Evolutionary conservation across 352 stramenopile genomes (phyloP), one percentile per base, ranked within the genome.

Genomic region (Phytophthora boehmeriae): DNA sequence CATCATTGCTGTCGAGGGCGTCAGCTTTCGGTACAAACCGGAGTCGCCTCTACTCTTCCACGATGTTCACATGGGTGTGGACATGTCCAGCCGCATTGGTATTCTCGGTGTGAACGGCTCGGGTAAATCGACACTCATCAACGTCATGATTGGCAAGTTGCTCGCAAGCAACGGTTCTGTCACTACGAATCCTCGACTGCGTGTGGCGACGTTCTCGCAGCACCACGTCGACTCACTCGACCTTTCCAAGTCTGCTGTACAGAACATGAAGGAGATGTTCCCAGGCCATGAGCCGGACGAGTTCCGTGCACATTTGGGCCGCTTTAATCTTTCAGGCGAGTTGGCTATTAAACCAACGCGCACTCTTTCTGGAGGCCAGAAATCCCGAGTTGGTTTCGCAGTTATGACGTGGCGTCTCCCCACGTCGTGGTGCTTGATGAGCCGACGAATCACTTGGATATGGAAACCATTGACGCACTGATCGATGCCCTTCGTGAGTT

Each of bases 361-460:
- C 11, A 97, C 92, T 54, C 76, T 99, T 13, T 98, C 91, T 9
- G 98, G 97, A 71, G 97, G 97, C 34, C 96, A 99, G 66, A 99
- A 99, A 70, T 92, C 81, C 0, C 86, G 87, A 49, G 87, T 95
- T 13, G 95, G 93, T 5, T 99, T 99, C 80, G 95, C 96, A 11
- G 80, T 97, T 22, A 90, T 99, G 73, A 97, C 96, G 16, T 99
- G 96, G 83, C 83, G 93, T 63, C 79, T 96, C 97, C 96, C 23
- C 97, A 99, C 71, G 86, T 99, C 20, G 87, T 99, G 36, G 92
- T 99, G 67, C 80, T 99, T 11, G 97, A 99, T 88, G 96, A 99
- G 59, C 96, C 95, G 14, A 98, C 96, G 25, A 99, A 98, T 74
- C 95, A 98, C 76, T 90, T 97, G 63, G 97, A 99, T 73, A 94